A percentile compares a stretch with the other conserved stretches of the same genome.
These are phyloP conservation scores for Hyphopichia burtonii DNA, from an alignment of 1,139 yeast species.

Conservation along the genomic window DNA sequence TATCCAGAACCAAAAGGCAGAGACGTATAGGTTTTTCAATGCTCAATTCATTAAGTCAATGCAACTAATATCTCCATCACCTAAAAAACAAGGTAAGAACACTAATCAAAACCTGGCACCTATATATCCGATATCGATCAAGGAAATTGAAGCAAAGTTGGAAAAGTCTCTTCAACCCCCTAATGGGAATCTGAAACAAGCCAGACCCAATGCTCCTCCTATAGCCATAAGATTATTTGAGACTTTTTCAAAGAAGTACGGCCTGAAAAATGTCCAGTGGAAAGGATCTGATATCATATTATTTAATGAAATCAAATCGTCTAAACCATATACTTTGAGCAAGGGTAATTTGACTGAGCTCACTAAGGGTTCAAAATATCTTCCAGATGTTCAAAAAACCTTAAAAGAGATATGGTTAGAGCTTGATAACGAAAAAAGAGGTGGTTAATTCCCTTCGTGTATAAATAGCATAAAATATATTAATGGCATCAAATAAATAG, in stretches of 20 bases:
- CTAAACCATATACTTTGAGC: conserved; percentile 30
- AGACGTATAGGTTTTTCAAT: conserved; percentile 54
- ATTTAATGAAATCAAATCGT: conserved; percentile 23
- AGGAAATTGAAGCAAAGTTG: conserved; percentile 17
- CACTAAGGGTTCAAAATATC: conserved; percentile 35
- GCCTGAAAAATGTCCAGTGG: conserved; percentile 24
- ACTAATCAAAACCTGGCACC: neutral
- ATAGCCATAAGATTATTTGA: conserved; percentile 19
- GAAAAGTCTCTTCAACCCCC: conserved; percentile 3
- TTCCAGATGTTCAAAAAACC: conserved; percentile 49
- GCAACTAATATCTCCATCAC: conserved; percentile 34
- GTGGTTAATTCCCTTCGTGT: conserved; percentile 43
- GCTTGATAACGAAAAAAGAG: conserved; percentile 51
- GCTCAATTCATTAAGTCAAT: conserved; percentile 58
- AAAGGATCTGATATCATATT: conserved; percentile 22
- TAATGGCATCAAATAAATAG: neutral
- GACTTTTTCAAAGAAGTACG: conserved; percentile 18
- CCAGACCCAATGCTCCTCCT: conserved; percentile 4
- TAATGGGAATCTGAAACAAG: neutral
- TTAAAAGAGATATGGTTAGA: conserved; percentile 58
- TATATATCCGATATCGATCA: conserved; percentile 10
- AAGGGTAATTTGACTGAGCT: conserved; percentile 21
- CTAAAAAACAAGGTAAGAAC: conserved; percentile 14
- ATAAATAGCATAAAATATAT: neutral
- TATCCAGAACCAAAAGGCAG: conserved; percentile 11